Evolutionary conservation across 306 rosid genomes (phyloP).

Genomic region (Pterocarpus macrocarpus): DNA sequence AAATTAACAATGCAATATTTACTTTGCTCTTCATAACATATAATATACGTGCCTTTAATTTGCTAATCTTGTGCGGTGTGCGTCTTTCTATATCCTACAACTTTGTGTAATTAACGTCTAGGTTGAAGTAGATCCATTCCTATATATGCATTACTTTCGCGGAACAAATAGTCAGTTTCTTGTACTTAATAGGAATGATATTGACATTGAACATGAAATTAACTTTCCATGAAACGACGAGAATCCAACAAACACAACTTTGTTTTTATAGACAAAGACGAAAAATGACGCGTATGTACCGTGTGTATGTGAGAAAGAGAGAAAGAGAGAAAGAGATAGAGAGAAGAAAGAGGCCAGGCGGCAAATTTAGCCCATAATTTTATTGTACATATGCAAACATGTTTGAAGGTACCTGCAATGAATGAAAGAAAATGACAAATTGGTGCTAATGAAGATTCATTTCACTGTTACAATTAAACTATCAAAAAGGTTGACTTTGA

Average conservation of each 20-base stretch:
- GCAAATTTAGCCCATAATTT: neutral
- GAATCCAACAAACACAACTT: constrained; percentile 1
- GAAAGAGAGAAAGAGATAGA: constrained; percentile 14
- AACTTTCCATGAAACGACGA: neutral
- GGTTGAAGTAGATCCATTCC: too few relatives aligned
- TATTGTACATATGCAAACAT: constrained; percentile 8
- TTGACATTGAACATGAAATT: constrained; percentile 21
- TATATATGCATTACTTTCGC: too few relatives aligned
- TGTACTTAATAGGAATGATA: neutral
- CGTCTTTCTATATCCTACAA: too few relatives aligned
- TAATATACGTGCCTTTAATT: too few relatives aligned
- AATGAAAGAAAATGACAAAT: constrained; percentile 20
- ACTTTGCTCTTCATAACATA: too few relatives aligned
- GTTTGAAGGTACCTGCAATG: neutral
- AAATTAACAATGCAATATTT: too few relatives aligned
- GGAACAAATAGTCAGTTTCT: neutral
- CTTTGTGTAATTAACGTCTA: too few relatives aligned
- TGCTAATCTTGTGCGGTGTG: too few relatives aligned
- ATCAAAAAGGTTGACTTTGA: neutral
- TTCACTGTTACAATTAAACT: neutral
- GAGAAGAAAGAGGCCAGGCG: neutral
- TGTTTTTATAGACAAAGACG: constrained; percentile 7
- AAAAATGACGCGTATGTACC: neutral
- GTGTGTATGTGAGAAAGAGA: neutral
- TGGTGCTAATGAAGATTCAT: neutral